Evolutionary conservation across 768 basidiomycete genomes (phyloP).

Genomic region (Macrolepiota fuliginosa): DNA sequence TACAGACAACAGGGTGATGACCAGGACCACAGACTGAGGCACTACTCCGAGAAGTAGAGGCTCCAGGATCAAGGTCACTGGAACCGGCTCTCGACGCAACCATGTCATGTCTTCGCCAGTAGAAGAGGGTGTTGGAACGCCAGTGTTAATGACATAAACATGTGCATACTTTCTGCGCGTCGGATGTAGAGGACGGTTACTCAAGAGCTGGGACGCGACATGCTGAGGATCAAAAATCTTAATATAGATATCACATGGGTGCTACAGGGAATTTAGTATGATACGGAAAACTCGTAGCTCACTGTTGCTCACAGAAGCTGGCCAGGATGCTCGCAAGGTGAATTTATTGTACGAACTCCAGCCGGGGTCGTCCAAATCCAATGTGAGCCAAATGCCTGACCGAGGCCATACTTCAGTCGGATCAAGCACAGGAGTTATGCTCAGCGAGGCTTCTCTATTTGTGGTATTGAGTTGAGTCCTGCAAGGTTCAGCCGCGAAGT

Average conservation of each 20-base stretch:
- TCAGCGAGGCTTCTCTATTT: constrained; percentile 27
- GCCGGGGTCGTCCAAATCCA: constrained; percentile 38
- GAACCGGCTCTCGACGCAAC: constrained; percentile 30
- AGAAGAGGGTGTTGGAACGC: constrained; percentile 43
- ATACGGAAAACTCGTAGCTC: background rate
- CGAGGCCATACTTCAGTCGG: constrained; percentile 25
- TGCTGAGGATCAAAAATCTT: constrained; percentile 21
- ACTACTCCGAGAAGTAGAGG: constrained; percentile 58
- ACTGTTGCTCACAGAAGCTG: constrained; percentile 45
- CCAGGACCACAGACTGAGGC: constrained; percentile 49
- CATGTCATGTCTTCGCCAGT: constrained; percentile 16
- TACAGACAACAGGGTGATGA: constrained; percentile 26
- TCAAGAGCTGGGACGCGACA: constrained; percentile 14
- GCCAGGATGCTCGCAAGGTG: constrained; percentile 54
- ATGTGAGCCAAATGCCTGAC: constrained; percentile 45
- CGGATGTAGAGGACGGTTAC: constrained; percentile 5
- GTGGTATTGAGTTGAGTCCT: constrained; percentile 40
- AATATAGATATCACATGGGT: constrained; percentile 13
- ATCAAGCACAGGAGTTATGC: background rate
- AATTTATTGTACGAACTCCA: constrained; percentile 44
- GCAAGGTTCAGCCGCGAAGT: background rate
- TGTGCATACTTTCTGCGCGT: constrained; percentile 52
- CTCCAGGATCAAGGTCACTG: constrained; percentile 55
- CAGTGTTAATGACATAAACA: constrained; percentile 50
- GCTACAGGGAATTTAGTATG: too few relatives aligned